These are phyloP conservation scores for Epichloe bromicola DNA, from an alignment of 2,329 filamentous ascomycete genomes.

Conservation along the genomic window DNA sequence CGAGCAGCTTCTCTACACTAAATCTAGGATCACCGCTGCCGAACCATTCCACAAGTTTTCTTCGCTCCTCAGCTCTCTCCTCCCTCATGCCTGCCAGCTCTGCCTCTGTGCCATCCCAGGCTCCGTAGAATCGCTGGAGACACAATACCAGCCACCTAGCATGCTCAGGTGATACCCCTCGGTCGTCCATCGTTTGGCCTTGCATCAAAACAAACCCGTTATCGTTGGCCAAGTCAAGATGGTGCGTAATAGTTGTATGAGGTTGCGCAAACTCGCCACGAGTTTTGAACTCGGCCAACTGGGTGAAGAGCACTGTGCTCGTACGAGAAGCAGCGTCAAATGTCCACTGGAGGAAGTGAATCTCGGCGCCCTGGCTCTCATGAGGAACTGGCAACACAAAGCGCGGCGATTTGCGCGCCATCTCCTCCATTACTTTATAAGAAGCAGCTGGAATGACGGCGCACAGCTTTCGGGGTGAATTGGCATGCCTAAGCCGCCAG, in stretches of 20 bases:
- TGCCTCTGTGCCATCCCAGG: slow-evolving; percentile 36
- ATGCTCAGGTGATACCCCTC: slow-evolving; percentile 66
- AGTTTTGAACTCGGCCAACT: slow-evolving; percentile 84
- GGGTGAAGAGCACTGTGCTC: slow-evolving; percentile 79
- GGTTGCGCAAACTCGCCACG: slow-evolving; percentile 81
- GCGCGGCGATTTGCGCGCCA: slow-evolving; percentile 64
- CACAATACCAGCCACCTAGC: slow-evolving; percentile 88
- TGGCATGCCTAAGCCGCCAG: slow-evolving; percentile 80
- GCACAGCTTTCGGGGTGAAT: slow-evolving; percentile 63
- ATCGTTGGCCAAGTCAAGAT: slow-evolving; percentile 61
- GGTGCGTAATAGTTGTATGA: slow-evolving; percentile 88
- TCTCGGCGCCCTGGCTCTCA: slow-evolving; percentile 59
- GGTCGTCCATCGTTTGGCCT: slow-evolving; percentile 62
- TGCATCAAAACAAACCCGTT: slow-evolving; percentile 79
- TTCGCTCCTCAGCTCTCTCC: slow-evolving; percentile 49
- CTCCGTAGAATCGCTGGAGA: slow-evolving; percentile 84
- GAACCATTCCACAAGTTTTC: slow-evolving; percentile 69
- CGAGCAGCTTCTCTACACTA: slow-evolving; percentile 70
- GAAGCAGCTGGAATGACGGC: slow-evolving; percentile 63
- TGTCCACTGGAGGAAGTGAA: slow-evolving; percentile 94
- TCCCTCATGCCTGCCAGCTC: slow-evolving; percentile 26
- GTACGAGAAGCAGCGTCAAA: slow-evolving; percentile 58
- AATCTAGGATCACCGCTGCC: slow-evolving; percentile 65
- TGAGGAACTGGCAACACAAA: slow-evolving; percentile 84
- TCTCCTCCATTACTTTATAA: slow-evolving; percentile 59